A percentile compares a stretch with the other conserved stretches of the same genome.
These are phyloP conservation scores for Yamadazyma siamensis DNA, from an alignment of 1,139 yeast genomes.

Conservation along the genomic window DNA sequence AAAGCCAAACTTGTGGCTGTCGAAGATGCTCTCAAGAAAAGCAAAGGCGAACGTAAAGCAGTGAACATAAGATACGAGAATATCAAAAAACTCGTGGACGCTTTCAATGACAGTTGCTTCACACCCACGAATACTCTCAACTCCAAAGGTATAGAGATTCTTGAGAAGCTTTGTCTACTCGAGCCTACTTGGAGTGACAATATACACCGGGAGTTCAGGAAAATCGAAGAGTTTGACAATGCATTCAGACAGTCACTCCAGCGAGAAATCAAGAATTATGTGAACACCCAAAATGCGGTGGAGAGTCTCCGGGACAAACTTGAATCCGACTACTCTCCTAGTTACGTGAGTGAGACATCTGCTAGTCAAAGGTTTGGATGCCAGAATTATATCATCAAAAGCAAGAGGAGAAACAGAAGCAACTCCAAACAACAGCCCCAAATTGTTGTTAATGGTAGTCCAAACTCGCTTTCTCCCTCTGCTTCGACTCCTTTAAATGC, in stretches of 20 bases:
- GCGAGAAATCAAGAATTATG: constrained; percentile 30
- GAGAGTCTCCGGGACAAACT: constrained; percentile 27
- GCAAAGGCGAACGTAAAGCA: constrained; percentile 26
- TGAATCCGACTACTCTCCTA: constrained; percentile 32
- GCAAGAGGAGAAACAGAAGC: constrained; percentile 10
- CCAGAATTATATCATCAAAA: constrained; percentile 25
- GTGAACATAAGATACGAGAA: constrained; percentile 15
- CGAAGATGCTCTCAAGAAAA: constrained; percentile 20
- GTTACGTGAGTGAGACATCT: constrained; percentile 32
- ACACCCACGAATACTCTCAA: constrained; percentile 33
- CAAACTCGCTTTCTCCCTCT: constrained; percentile 4
- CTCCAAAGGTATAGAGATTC: constrained; percentile 23
- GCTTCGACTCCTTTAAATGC: constrained; percentile 1
- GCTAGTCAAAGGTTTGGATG: constrained; percentile 46
- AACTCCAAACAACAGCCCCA: constrained; percentile 8
- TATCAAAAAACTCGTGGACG: constrained; percentile 28
- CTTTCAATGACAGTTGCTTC: constrained; percentile 26
- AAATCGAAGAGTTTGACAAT: constrained; percentile 26
- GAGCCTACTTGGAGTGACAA: constrained; percentile 38
- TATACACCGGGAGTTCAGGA: constrained; percentile 27
- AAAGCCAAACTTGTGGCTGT: constrained; percentile 21
- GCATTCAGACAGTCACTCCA: constrained; percentile 34
- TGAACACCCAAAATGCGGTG: constrained; percentile 26
- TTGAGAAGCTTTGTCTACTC: constrained; percentile 23
- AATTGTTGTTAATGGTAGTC: not conserved